Base-by-base conservation (phyloP, 2,329 filamentous ascomycete species). In the Phialophora expanda region DNA sequence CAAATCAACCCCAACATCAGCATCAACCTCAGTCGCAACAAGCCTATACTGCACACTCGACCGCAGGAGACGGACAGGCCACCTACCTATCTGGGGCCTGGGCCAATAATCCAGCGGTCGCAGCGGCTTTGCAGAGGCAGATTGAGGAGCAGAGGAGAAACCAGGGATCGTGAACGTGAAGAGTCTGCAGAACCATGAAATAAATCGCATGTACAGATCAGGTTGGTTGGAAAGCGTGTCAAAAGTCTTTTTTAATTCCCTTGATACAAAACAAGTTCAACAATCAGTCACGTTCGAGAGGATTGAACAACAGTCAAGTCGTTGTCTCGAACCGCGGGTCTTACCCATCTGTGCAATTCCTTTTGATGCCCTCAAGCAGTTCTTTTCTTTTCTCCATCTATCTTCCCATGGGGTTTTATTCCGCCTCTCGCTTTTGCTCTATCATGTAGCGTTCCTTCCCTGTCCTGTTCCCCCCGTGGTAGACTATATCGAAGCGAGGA, bases 121-220 rank as follows among this genome's bases (percentile, higher is more conserved):
- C 69, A 24, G 69, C 69, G 6, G 67, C 67, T 26, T 60, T 71
- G 41, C 68, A 70, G 62, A 64, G 66, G 51, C 68, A 71, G 22
- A 56, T 64, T 11, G 66, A 70, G 51, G 66, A 71, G 34, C 56
- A 69, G 28, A 66, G 69, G 30, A 56, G 68, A 30, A 56, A 53
- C 38, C 65, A 65, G 22, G 65, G 66, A 24, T 50, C 32, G 44
- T 59, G 26, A 48, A 20, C 17, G 46, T 50, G 46, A 50, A 5
- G 46, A 50, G 1, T 44, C 38, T 2, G 17, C 38, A 20, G 38
- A n/a, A 44, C 5, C 38, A 20, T n/a, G n/a, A 17, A n/a, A 44
- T 8, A 8, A 44, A n/a, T 44, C 6, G 32, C 11, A 7, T 44
- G 38, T 44, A 44, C 17, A 44, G 17, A 44, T 44, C 32, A 20